phyloP scores from a whole-genome alignment of 2,329 filamentous ascomycete genomes.

The Monilinia polystroma region DNA sequence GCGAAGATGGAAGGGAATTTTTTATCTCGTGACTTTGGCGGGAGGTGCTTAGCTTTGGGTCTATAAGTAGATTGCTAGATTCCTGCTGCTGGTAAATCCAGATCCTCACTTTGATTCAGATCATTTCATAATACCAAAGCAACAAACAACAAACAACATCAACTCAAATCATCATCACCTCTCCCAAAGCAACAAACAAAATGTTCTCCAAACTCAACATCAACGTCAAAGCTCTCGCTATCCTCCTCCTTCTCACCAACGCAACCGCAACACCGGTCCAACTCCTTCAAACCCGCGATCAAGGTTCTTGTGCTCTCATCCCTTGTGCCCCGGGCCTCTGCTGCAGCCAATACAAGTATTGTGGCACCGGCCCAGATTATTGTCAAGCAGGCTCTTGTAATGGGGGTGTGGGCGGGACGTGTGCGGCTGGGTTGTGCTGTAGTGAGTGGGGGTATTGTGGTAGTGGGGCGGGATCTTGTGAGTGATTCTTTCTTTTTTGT shows the following conservation, averaged over 20 bases:
- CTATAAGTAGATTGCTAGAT: neutral
- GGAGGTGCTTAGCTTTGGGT: neutral
- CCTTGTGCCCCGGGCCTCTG: constrained; percentile 12
- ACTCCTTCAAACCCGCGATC: neutral
- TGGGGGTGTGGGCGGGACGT: constrained; percentile 28
- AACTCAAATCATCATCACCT: neutral
- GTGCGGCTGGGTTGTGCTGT: constrained; percentile 27
- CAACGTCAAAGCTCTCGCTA: neutral
- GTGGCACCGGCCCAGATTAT: constrained; percentile 12
- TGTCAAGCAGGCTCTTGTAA: constrained; percentile 23
- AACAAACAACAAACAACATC: constrained; percentile 4
- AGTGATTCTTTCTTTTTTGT: constrained; percentile 5
- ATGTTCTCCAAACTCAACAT: neutral
- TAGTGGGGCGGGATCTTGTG: constrained; percentile 17
- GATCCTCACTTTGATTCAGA: neutral
- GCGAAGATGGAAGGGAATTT: too few relatives aligned
- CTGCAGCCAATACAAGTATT: constrained; percentile 14
- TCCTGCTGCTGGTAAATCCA: neutral
- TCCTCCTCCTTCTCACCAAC: neutral
- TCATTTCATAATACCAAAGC: neutral
- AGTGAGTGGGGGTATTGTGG: constrained; percentile 27
- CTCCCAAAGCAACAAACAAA: neutral
- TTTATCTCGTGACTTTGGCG: too few relatives aligned
- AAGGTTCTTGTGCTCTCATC: constrained; percentile 6
- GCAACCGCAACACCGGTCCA: neutral